Conservation (phyloP, 306 rosid species). For the Carpinus viminea region DNA sequence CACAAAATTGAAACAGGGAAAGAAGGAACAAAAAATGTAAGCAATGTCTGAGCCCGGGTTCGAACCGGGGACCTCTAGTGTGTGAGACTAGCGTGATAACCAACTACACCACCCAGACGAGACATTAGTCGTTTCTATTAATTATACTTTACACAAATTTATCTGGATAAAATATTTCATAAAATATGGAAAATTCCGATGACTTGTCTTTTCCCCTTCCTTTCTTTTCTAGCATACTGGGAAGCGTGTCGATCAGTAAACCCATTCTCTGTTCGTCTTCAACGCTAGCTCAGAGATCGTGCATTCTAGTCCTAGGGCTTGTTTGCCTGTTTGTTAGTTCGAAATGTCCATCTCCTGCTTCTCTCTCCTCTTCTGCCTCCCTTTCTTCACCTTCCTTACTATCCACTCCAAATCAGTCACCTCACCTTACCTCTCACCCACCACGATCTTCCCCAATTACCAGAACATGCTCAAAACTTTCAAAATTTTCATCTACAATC, state of each 20-base stretch:
- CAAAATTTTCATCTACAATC: conserved; percentile 54
- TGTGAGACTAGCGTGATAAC: conserved; percentile 93
- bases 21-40: no score
- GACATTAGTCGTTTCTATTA: no score
- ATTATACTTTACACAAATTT: no score
- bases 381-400: conserved; percentile 12
- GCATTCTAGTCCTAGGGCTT: background rate
- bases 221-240: no score
- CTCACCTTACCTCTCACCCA: conserved; percentile 54
- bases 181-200: background rate
- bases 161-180: no score
- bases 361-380: conserved; percentile 11
- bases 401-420: conserved; percentile 23
- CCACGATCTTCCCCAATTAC: conserved; percentile 45
- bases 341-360: conserved; percentile 14
- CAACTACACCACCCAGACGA: conserved; percentile 75
- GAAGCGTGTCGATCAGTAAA: background rate
- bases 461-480: conserved; percentile 52
- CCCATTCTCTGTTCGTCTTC: background rate
- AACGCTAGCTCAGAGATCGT: background rate
- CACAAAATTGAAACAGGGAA: no score
- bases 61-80: conserved; percentile 84
- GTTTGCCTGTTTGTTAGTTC: background rate
- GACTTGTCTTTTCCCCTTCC: background rate
- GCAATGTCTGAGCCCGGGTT: conserved; percentile 67